Base-by-base conservation (phyloP, 176 grass and related monocot genomes). In the Lolium rigidum region DNA sequence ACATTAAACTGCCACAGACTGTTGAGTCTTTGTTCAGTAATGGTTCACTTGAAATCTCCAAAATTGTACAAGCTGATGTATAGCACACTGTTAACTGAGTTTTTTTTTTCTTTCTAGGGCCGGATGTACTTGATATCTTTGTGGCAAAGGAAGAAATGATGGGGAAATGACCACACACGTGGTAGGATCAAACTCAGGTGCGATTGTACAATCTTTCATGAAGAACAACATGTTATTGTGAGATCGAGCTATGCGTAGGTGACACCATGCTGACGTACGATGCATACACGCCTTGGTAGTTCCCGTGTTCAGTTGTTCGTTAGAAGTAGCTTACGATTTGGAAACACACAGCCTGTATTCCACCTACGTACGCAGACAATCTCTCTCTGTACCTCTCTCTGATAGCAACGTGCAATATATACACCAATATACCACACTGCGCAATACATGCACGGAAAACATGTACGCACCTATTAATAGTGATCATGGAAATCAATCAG, bases 361-460 rank as follows among this genome's bases (percentile, higher is more conserved):
- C 70, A 74, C 21, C 21, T 16, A 25, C 11, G 37, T 24, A 62
- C 10, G 20, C 41, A 25, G 3, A 12, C 21, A 74, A 49, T 49
- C n/a, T 43, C 20, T 6, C 41, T 72, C 41, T 35, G 31, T 35
- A 35, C 12, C n/a, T 72, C 41, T 70, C 67, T 47, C 58, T 66
- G 83, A 85, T 48, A 78, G 61, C 74, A 57, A 85, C 83, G 5
- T 56, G 83, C 48, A 44, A 77, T 9, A 65, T 8, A 35, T 38
- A 24, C 41, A 46, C 6, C 14, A 67, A 55, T 6, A 54, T 17
- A 54, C 56, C 56, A 58, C 37, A 5, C 38, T n/a, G 9, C 0
- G 3, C 3, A 61, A 43, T 43, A 70, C 46, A 13, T 49, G 11
- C 20, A 74, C 44, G 15, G 2, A 64, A 58, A 49, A 65, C 43